Conservation (phyloP, 768 basidiomycete species). For the Pisolithus marmoratus region DNA sequence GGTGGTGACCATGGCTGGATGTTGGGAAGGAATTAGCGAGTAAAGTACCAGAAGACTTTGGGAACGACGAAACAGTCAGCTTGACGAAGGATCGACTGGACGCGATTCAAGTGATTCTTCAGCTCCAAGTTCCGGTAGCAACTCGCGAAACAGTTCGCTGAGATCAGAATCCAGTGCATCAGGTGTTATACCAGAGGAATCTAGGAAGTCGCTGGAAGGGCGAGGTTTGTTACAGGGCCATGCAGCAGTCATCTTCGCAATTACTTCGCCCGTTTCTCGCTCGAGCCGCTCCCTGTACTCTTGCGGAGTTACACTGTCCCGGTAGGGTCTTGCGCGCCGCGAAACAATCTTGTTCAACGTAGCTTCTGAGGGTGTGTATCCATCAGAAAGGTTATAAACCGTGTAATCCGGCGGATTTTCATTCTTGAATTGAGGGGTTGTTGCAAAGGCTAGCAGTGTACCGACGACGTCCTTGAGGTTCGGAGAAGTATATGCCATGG, state of each 20-base stretch:
- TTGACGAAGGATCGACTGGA: constrained; percentile 1
- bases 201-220: not conserved
- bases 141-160: constrained; percentile 8
- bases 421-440: constrained; percentile 3
- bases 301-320: constrained; percentile 11
- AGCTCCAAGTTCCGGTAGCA: constrained; percentile 15
- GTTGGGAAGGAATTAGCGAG: not conserved
- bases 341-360: constrained; percentile 1
- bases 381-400: constrained; percentile 8
- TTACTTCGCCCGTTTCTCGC: not conserved
- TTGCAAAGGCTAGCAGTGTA: constrained; percentile 28
- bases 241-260: not conserved
- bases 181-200: constrained; percentile 5
- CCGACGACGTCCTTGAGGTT: constrained; percentile 14
- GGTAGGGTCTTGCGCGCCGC: not conserved
- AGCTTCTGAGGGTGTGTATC: not conserved
- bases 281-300: constrained; percentile 1
- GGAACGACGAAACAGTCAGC: not conserved
- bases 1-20: not conserved
- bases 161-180: not conserved
- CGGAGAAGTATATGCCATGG: constrained; percentile 25
- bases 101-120: not conserved
- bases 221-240: constrained; percentile 4
- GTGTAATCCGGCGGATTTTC: constrained; percentile 14
- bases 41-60: too few species aligned